Base-by-base conservation (phyloP, 768 basidiomycete species). In the Mycena leptocephala region DNA sequence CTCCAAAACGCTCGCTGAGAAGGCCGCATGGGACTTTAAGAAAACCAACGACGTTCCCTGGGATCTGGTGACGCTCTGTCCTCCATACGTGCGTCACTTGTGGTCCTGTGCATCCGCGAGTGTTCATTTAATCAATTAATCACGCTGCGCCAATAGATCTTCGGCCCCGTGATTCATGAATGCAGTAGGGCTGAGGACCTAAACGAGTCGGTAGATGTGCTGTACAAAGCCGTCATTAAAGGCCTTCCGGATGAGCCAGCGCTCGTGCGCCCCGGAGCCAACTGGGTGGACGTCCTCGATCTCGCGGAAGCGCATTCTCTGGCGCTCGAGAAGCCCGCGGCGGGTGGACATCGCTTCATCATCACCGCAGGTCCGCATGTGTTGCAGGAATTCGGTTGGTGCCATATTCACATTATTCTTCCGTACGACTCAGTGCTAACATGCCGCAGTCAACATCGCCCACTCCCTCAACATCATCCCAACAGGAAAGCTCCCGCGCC, bases 331-430 rank as follows among this genome's bases (percentile, higher is more conserved):
- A 41, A 63, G 22, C n/a, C 62, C 39, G 62, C 37, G 24, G 62
- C 62, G 24, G 62, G 62, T 5, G 62, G 62, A 43, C 62, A 63
- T 41, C 62, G 39, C 16, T 63, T 63, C 62, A 63, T 63, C 37
- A 35, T 63, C 39, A 63, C 62, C 39, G 39, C 62, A 14, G 62
- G 62, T 24, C 62, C 62, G 41, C 62, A 63, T 41, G 62, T 63
- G 37, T 39, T 63, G 28, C 62, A 63, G 62, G 62, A 63, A 43
- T 63, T 63, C 62, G 62, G 62, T 63, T 24, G 39, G 62, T 63
- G 16, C 22, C 62, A 13, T 63, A 7, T 56, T 30, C 55, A 16
- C 11, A 18, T 30, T 55, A 14, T 55, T 8, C 26, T 51, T 28
- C 53, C 2, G 26, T 30, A 14, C 53, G 28, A 55, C 20, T 55